Conservation (phyloP, 306 rosid species). For the Mimosa bimucronata region DNA sequence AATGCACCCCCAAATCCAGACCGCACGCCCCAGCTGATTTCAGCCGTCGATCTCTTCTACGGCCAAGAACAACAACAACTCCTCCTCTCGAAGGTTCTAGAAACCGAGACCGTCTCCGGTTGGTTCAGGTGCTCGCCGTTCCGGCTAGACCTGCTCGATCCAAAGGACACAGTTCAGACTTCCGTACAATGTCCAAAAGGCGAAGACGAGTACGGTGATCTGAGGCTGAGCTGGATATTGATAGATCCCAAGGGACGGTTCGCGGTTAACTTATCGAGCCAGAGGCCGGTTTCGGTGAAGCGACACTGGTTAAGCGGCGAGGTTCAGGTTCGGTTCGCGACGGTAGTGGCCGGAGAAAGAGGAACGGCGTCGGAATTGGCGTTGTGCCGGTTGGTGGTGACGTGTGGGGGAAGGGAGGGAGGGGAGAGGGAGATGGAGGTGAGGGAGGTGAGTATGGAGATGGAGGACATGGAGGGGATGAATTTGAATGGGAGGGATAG, state of each 20-base stretch:
- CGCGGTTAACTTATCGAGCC: constrained; percentile 73
- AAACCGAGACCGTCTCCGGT: constrained; percentile 67
- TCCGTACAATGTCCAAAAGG: constrained; percentile 40
- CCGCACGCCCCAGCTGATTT: constrained; percentile 51
- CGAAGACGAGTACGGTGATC: constrained; percentile 39
- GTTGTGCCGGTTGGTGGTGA: constrained; percentile 55
- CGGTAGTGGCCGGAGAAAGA: constrained; percentile 53
- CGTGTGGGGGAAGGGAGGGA: constrained; percentile 55
- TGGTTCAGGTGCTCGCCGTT: constrained; percentile 92
- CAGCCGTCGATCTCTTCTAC: constrained; percentile 73
- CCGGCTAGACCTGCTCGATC: constrained; percentile 69
- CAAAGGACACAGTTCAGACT: constrained; percentile 71
- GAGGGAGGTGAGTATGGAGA: constrained; percentile 71
- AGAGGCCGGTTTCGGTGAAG: constrained; percentile 59
- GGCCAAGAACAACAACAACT: constrained; percentile 5
- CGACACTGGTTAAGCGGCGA: constrained; percentile 91
- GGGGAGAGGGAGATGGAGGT: constrained; percentile 57
- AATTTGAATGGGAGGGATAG: constrained; percentile 72
- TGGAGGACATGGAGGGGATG: constrained; percentile 83
- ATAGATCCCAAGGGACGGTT: constrained; percentile 60
- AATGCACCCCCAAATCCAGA: not conserved
- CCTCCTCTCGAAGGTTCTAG: constrained; percentile 59
- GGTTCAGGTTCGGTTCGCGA: constrained; percentile 54
- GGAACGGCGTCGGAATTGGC: constrained; percentile 59
- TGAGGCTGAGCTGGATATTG: constrained; percentile 76